Percentiles rank a stretch among this genome's conserved stretches.
phyloP scores from a whole-genome alignment of 768 basidiomycete genomes.

The Pleurotus djamor region DNA sequence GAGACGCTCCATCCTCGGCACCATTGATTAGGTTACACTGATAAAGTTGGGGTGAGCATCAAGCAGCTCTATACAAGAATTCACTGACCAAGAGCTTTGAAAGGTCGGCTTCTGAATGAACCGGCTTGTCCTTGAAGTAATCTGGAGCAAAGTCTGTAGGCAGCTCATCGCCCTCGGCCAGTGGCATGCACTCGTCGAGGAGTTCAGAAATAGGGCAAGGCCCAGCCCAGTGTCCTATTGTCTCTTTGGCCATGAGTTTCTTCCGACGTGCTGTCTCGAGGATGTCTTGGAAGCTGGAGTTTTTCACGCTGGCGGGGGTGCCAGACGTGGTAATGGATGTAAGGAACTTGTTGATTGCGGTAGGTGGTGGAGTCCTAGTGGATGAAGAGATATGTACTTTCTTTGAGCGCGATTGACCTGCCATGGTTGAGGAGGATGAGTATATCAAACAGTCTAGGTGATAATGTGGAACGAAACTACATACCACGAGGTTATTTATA shows the following conservation, averaged over 20 bases:
- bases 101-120: not conserved
- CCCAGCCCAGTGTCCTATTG: not conserved
- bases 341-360: too few species aligned
- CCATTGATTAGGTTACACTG: not conserved
- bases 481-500: too few species aligned
- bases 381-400: too few species aligned
- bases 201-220: not conserved
- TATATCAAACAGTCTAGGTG: too few species aligned
- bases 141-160: not conserved
- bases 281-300: too few species aligned
- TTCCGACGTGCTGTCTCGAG: not conserved
- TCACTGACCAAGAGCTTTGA: not conserved
- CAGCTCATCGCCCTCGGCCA: not conserved
- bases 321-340: too few species aligned
- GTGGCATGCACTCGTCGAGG: not conserved
- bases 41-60: not conserved
- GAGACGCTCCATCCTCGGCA: not conserved
- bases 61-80: not conserved
- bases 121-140: not conserved
- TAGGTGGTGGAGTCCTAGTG: too few species aligned
- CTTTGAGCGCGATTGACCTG: too few species aligned
- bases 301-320: too few species aligned
- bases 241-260: not conserved
- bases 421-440: too few species aligned
- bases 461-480: too few species aligned